phyloP scores from a whole-genome alignment of 306 rosid species.

The Cucurbita pepo region DNA sequence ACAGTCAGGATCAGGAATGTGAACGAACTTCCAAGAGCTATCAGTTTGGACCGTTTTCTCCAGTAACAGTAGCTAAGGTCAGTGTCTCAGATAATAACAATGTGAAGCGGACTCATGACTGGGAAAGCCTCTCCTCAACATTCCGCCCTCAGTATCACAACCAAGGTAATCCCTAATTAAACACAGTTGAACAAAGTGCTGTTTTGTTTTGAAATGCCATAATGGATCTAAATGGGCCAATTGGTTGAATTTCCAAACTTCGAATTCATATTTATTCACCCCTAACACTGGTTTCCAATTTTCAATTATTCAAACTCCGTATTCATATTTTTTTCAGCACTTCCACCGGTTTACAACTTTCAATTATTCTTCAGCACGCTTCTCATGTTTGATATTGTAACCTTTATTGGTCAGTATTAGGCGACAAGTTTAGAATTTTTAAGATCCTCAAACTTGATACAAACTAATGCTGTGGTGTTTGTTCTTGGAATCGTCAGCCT shows the following conservation, averaged over 20 bases:
- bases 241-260: not conserved
- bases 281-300: not conserved
- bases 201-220: not conserved
- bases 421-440: constrained; percentile 3
- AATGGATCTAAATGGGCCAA: not conserved
- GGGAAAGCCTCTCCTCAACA: constrained; percentile 23
- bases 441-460: not conserved
- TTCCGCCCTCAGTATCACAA: constrained; percentile 28
- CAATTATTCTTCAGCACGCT: not conserved
- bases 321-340: not conserved
- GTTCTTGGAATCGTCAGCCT: constrained; percentile 13
- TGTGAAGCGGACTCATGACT: constrained; percentile 9
- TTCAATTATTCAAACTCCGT: not conserved
- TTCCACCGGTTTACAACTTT: not conserved
- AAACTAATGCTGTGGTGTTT: constrained; percentile 3
- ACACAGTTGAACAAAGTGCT: not conserved
- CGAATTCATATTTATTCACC: not conserved
- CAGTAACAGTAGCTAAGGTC: constrained; percentile 4
- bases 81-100: constrained; percentile 12
- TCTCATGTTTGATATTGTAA: constrained; percentile 3
- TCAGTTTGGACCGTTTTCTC: constrained; percentile 52
- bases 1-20: constrained; percentile 10
- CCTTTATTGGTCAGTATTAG: not conserved
- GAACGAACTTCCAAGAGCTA: constrained; percentile 23
- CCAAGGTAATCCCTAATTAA: constrained; percentile 20